phyloP scores from a whole-genome alignment of 192 early-diverging fungal species.

The Ambispora gerdemannii region DNA sequence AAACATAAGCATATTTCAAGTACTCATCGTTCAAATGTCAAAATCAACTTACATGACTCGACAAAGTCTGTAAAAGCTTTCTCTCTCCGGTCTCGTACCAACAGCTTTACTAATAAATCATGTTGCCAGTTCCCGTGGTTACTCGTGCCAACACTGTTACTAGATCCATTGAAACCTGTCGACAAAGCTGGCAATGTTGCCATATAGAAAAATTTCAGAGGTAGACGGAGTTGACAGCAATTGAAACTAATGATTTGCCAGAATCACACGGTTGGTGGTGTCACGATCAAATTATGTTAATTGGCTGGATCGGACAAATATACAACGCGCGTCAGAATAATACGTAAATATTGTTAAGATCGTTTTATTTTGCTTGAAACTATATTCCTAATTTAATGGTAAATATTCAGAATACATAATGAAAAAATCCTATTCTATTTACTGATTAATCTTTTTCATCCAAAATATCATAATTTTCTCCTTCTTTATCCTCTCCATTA shows the following conservation, averaged over 20 bases:
- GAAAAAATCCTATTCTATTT: no score
- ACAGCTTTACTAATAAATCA: slow-evolving; percentile 41
- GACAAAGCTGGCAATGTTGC: background rate
- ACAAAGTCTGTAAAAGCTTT: slow-evolving; percentile 48
- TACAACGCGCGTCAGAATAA: no score
- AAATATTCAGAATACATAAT: no score
- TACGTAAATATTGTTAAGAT: no score
- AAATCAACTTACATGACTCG: slow-evolving; percentile 43
- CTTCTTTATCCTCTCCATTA: slow-evolving; percentile 29
- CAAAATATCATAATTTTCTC: slow-evolving; percentile 14
- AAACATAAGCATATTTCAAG: background rate
- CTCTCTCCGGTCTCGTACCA: slow-evolving; percentile 45
- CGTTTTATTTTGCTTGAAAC: no score
- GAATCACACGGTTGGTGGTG: no score
- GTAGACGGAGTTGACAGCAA: no score
- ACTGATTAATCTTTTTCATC: slow-evolving; percentile 2
- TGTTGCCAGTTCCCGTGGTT: slow-evolving; percentile 34
- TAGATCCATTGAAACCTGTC: background rate
- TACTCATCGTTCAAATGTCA: background rate
- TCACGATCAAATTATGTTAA: no score
- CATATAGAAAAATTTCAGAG: background rate
- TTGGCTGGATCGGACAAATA: no score
- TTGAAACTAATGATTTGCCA: no score
- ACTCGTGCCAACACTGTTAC: background rate
- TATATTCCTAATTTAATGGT: no score